Percentiles rank a stretch among this genome's conserved stretches.
Conservation (phyloP, 1,284 basidiomycete species). For the Puccinia coronata region DNA sequence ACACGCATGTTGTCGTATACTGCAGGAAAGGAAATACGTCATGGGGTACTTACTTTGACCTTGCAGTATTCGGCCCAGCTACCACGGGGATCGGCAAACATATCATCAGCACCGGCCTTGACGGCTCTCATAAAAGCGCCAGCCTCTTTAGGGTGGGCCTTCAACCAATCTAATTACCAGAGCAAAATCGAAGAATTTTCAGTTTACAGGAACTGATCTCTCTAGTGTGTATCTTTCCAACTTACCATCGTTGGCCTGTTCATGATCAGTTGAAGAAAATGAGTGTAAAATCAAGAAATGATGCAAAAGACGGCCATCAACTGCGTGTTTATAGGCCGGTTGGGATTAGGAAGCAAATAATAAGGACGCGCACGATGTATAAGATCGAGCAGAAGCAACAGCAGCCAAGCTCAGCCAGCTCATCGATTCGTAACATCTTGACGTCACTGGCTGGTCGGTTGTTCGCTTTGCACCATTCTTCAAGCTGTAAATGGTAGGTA, state of each 20-base stretch:
- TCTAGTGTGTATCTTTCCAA: not conserved
- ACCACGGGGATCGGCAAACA: slow-evolving; percentile 56
- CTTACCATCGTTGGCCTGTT: slow-evolving; percentile 48
- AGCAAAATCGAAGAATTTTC: not conserved
- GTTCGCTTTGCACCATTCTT: slow-evolving; percentile 59
- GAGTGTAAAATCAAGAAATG: not conserved
- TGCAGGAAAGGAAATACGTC: not conserved
- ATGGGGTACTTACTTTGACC: slow-evolving; percentile 55
- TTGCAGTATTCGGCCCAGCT: slow-evolving; percentile 59
- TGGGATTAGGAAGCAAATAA: not conserved
- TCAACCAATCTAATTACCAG: slow-evolving; percentile 51
- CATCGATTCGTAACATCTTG: slow-evolving; percentile 60
- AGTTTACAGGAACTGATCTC: not conserved
- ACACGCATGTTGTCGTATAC: not conserved
- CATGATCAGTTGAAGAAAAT: not conserved
- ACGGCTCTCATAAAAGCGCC: slow-evolving; percentile 60
- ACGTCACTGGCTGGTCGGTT: slow-evolving; percentile 58
- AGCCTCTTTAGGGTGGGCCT: slow-evolving; percentile 57
- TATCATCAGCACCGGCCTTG: slow-evolving; percentile 59
- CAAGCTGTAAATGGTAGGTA: slow-evolving; percentile 53
- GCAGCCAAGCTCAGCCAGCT: slow-evolving; percentile 59
- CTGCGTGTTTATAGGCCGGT: not conserved
- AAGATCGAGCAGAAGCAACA: slow-evolving; percentile 59
- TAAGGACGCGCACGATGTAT: slow-evolving; percentile 49
- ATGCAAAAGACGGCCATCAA: not conserved